phyloP scores from a whole-genome alignment of 2,329 filamentous ascomycete species.

The Phialemoniopsis sp. region DNA sequence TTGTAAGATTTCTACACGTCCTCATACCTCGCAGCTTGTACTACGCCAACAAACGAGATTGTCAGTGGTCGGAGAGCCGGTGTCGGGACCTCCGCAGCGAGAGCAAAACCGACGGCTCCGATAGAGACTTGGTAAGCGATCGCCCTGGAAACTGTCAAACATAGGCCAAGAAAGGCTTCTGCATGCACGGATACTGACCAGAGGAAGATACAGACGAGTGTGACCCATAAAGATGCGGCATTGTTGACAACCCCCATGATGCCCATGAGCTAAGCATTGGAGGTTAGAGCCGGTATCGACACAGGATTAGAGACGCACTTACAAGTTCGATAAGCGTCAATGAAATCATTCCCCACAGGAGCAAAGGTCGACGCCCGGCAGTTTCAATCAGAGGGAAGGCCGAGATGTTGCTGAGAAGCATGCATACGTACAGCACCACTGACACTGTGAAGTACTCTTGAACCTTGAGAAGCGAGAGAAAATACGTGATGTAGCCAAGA shows the following conservation, averaged over 20 bases:
- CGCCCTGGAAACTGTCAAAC: no score
- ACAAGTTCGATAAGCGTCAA: no score
- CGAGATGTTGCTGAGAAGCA: slow-evolving; percentile 29
- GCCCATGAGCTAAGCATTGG: slow-evolving; percentile 26
- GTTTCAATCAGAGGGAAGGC: slow-evolving; percentile 36
- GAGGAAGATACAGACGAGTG: slow-evolving; percentile 22
- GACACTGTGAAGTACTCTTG: slow-evolving; percentile 32
- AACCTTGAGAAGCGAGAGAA: slow-evolving; percentile 28
- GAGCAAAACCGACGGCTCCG: slow-evolving; percentile 35
- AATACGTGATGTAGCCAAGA: slow-evolving; percentile 36
- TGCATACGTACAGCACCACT: slow-evolving; percentile 35
- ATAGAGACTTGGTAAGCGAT: slow-evolving; percentile 36
- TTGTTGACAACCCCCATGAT: slow-evolving; percentile 30
- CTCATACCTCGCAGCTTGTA: slow-evolving; percentile 27
- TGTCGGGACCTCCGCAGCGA: slow-evolving; percentile 34
- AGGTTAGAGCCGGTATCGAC: background rate
- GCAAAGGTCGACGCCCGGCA: no score
- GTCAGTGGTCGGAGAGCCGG: slow-evolving; percentile 25
- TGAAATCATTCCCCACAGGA: no score
- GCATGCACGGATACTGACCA: no score
- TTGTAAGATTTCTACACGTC: no score
- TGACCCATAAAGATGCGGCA: slow-evolving; percentile 28
- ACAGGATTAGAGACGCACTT: no score
- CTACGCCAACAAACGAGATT: slow-evolving; percentile 21
- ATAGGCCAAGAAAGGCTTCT: no score